A percentile compares a stretch with the other conserved stretches of the same genome.
Conservation (phyloP, 352 stramenopile species). For the Pythium vanterpoolii region DNA sequence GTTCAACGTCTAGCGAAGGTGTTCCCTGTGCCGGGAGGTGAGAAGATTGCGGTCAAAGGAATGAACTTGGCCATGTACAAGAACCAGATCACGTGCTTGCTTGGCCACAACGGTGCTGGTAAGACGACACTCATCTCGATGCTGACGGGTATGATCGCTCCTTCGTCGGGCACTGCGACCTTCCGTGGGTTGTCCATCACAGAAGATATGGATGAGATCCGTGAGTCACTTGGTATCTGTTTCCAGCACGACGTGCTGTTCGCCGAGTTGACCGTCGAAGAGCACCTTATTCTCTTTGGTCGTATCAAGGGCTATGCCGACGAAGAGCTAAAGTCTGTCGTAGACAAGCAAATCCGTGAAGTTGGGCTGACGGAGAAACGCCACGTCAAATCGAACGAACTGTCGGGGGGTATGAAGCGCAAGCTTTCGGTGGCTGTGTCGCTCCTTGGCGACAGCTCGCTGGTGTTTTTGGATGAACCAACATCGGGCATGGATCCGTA, state of each 20-base stretch:
- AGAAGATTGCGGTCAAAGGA: slow-evolving; percentile 85
- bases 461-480: slow-evolving; percentile 87
- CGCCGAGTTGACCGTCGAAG: slow-evolving; percentile 92
- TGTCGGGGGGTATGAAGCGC: slow-evolving; percentile 81
- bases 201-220: slow-evolving; percentile 85
- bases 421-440: slow-evolving; percentile 77
- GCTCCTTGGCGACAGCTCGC: slow-evolving; percentile 63
- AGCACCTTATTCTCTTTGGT: slow-evolving; percentile 96
- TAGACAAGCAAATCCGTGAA: slow-evolving; percentile 72
- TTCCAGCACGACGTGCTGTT: slow-evolving; percentile 98
- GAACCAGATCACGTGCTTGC: slow-evolving; percentile 92
- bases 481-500: slow-evolving; percentile 95
- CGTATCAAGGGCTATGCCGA: slow-evolving; percentile 67
- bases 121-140: slow-evolving; percentile 89
- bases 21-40: slow-evolving; percentile 58
- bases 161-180: slow-evolving; percentile 51
- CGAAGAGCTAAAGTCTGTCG: slow-evolving; percentile 17
- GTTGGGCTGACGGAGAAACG: slow-evolving; percentile 91
- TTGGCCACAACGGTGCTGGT: slow-evolving; percentile 95
- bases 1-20: slow-evolving; percentile 67
- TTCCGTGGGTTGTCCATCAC: slow-evolving; percentile 51
- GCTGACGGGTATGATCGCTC: slow-evolving; percentile 68
- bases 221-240: slow-evolving; percentile 93
- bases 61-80: slow-evolving; percentile 89
- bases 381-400: slow-evolving; percentile 33